Conservation (phyloP, 192 early-diverging fungal species). For the Backusella morwellensis region DNA sequence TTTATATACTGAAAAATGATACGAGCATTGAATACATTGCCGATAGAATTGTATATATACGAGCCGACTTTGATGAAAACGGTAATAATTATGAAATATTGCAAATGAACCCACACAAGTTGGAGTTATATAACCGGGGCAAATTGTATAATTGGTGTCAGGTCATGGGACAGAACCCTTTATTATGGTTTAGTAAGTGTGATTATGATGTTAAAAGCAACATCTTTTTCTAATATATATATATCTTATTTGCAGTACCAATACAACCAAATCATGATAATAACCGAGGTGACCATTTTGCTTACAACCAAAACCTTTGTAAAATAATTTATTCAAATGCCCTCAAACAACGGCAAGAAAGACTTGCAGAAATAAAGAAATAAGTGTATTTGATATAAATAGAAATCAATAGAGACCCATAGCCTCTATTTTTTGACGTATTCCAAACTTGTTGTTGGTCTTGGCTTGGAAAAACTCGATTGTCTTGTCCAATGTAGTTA, state of each 20-base stretch:
- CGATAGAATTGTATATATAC: conserved; percentile 26
- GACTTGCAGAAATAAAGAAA: neutral
- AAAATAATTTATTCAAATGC: neutral
- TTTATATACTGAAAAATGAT: conserved; percentile 40
- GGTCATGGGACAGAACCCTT: conserved; percentile 37
- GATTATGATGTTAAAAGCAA: too few species aligned
- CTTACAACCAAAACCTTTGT: neutral
- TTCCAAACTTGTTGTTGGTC: conserved; percentile 62
- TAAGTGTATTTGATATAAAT: neutral
- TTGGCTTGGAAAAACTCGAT: conserved; percentile 58
- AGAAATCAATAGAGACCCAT: conserved; percentile 13
- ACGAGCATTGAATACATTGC: conserved; percentile 46
- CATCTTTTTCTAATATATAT: neutral
- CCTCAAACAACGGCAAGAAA: neutral
- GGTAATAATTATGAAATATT: conserved; percentile 33
- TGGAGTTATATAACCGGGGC: conserved; percentile 38
- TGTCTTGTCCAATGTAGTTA: conserved; percentile 43
- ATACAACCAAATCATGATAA: neutral
- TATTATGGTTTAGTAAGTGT: conserved; percentile 32
- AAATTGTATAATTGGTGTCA: conserved; percentile 39
- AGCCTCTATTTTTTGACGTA: conserved; percentile 60
- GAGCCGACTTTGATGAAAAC: conserved; percentile 37
- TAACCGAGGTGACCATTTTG: neutral
- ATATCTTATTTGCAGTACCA: neutral
- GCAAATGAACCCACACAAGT: conserved; percentile 29